Conservation (phyloP, 441 rosid species). For the Pelargonium myrrhifolium region DNA sequence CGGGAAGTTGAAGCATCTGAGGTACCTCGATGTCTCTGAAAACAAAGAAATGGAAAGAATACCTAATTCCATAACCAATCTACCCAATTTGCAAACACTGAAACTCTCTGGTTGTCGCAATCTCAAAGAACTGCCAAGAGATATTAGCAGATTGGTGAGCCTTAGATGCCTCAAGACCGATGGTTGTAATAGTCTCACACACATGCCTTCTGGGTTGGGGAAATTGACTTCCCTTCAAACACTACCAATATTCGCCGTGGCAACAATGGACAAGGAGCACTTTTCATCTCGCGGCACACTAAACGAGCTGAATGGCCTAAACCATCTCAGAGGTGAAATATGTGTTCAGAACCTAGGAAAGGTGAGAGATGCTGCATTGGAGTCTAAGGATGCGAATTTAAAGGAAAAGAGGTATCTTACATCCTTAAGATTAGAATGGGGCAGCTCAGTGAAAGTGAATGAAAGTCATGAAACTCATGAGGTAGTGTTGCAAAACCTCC, state of each 20-base stretch:
- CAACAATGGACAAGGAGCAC: background rate
- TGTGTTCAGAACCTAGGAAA: background rate
- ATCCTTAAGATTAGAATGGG: constrained; percentile 14
- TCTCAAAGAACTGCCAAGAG: constrained; percentile 17
- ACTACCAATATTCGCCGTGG: constrained; percentile 12
- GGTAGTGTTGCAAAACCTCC: constrained; percentile 10
- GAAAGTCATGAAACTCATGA: constrained; percentile 2
- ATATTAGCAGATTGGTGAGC: constrained; percentile 12
- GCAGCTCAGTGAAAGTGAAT: background rate
- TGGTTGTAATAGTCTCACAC: background rate
- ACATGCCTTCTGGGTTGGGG: constrained; percentile 25
- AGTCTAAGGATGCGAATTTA: constrained; percentile 16
- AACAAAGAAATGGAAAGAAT: constrained; percentile 9
- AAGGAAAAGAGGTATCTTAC: constrained; percentile 13
- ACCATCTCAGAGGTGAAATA: constrained; percentile 23
- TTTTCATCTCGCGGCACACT: constrained; percentile 4
- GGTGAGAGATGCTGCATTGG: background rate
- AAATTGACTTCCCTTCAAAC: constrained; percentile 14
- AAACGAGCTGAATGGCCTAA: constrained; percentile 14
- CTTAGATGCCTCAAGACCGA: constrained; percentile 16
- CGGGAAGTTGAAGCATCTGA: constrained; percentile 15
- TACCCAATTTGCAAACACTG: constrained; percentile 19
- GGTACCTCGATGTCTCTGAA: constrained; percentile 22
- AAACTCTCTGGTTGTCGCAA: background rate
- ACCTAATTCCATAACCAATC: constrained; percentile 11